Evolutionary conservation across 208 protist species (phyloP), one percentile per base, ranked within the genome.

Genomic region (Trypanosoma cruzi): DNA sequence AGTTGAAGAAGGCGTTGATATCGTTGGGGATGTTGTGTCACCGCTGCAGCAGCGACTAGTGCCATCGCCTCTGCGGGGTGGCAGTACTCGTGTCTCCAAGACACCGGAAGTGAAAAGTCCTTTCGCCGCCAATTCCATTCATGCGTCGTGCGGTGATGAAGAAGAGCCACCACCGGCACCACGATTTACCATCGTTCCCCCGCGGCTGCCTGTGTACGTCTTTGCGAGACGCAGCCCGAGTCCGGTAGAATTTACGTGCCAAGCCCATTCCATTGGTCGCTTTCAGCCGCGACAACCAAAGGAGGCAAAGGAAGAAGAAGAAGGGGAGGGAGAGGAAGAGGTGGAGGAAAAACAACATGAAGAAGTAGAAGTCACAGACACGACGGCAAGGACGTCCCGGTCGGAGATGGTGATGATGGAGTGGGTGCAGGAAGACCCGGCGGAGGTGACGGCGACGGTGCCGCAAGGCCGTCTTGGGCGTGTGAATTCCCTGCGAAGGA

Each of bases 171-270:
- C 74, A 11, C 59, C 72, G 11, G 36, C 78, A 44, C 1, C 40
- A 14, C 40, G 13, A 14, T 44, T 44, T 31, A 60, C 6, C 18
- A 31, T 85, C 0, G 40, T 66, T 42, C 69, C 83, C 0, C 78
- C 86, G 24, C 56, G 53, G 16, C 68, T 92, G 44, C 86, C 86
- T 1, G 86, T 92, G 2, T 92, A 88, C 69, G 70, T 92, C 59
- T 89, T 92, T 76, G 69, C 84, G 56, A 64, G 81, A 0, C 86
- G 86, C 53, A 84, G 81, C 57, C 75, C 57, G 37, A 92, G 86
- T 63, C 84, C 86, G 1, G 79, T 79, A 49, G 71, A 46, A 24
- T 77, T 75, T 56, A 87, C 84, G 2, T 68, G 79, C 32, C 75
- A 88, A 49, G 64, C 63, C 3, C 54, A 60, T 1, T 67, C 57